A percentile compares a stretch with the other conserved stretches of the same genome.
phyloP scores from a whole-genome alignment of 805 yeast species.

The Pichia kluyveri region DNA sequence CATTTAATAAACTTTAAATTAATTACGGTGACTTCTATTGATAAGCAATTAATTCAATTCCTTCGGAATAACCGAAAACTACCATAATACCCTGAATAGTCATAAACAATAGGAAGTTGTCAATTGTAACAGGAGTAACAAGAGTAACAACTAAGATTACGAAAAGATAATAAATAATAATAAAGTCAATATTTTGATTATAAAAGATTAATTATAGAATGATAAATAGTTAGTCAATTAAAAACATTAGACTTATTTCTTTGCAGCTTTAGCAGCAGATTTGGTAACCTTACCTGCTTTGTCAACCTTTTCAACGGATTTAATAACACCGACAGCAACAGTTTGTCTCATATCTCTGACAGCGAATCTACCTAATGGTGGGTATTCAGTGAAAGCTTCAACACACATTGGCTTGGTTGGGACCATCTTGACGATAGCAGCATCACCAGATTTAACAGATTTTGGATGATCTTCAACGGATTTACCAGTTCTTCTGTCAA shows the following conservation, averaged over 20 bases:
- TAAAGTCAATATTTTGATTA: not conserved
- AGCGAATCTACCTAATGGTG: conserved; percentile 95
- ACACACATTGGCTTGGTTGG: conserved; percentile 91
- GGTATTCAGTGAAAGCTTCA: conserved; percentile 90
- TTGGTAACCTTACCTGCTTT: conserved; percentile 92
- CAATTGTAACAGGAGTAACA: no score
- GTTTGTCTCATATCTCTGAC: conserved; percentile 99
- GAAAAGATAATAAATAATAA: not conserved
- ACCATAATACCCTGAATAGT: no score
- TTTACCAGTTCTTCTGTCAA: conserved; percentile 93
- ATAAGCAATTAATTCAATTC: no score
- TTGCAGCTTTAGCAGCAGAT: conserved; percentile 82
- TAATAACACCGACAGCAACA: conserved; percentile 99
- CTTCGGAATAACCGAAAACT: no score
- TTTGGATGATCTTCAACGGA: conserved; percentile 82
- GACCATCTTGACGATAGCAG: conserved; percentile 86
- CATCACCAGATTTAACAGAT: conserved; percentile 93
- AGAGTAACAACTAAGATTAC: no score
- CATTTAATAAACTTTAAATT: no score
- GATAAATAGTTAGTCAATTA: conserved; percentile 1
- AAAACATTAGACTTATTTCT: conserved; percentile 41
- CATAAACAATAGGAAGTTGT: no score
- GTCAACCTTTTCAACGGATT: conserved; percentile 80
- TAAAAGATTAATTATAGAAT: not conserved
- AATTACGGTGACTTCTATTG: no score